A percentile compares a stretch with the other conserved stretches of the same genome.
Evolutionary conservation across 1,139 yeast species (phyloP).

Genomic region (Kodamaea suecica): DNA sequence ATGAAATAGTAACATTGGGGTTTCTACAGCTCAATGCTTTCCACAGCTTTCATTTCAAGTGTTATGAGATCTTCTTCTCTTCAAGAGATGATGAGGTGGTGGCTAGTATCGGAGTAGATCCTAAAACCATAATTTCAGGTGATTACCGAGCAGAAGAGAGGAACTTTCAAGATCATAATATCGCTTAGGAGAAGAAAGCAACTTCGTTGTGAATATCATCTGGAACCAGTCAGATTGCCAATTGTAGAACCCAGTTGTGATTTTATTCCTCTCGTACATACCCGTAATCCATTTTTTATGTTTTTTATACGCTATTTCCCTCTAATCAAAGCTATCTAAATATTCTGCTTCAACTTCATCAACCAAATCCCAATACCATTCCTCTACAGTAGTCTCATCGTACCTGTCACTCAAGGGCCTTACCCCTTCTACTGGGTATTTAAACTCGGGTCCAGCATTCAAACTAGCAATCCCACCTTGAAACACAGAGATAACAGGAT

Average conservation of each 20-base stretch:
- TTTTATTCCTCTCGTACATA: no score
- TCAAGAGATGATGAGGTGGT: conserved; percentile 15
- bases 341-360: conserved; percentile 80
- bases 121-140: conserved; percentile 2
- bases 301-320: no score
- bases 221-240: no score
- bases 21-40: conserved; percentile 31
- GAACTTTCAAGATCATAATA: no score
- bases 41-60: conserved; percentile 47
- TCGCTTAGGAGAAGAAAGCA: no score
- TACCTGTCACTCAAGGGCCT: conserved; percentile 60
- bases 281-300: no score
- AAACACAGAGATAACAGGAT: conserved; percentile 84
- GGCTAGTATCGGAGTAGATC: conserved; percentile 22
- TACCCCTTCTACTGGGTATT: conserved; percentile 37
- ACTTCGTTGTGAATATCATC: no score
- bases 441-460: conserved; percentile 68
- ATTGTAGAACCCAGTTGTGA: no score
- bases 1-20: conserved; percentile 58
- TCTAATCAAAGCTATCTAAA: conserved; percentile 34
- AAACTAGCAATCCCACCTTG: conserved; percentile 73
- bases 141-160: no score
- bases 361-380: conserved; percentile 74
- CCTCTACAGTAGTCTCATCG: conserved; percentile 73
- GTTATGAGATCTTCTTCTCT: conserved; percentile 37